These are phyloP conservation scores for Daldinia eschscholtzii DNA, from an alignment of 2,329 filamentous ascomycete species.

Conservation along the genomic window DNA sequence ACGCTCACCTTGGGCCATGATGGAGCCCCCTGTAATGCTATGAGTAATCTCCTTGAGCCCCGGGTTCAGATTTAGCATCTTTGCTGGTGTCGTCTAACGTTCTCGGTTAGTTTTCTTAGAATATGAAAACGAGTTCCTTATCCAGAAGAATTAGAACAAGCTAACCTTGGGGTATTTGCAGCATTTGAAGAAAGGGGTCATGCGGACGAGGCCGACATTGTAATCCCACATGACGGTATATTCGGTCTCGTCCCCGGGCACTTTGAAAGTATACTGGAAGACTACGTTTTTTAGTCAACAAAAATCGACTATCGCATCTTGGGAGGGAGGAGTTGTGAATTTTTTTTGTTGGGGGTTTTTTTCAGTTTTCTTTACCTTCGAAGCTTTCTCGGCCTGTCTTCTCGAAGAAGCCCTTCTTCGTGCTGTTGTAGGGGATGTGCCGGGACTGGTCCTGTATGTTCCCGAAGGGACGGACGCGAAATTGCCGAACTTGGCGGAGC, in stretches of 20 bases:
- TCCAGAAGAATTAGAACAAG: background rate
- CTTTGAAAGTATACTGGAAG: constrained; percentile 84
- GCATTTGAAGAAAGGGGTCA: constrained; percentile 95
- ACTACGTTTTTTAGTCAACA: constrained; percentile 63
- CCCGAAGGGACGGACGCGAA: constrained; percentile 74
- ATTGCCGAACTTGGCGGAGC: constrained; percentile 69
- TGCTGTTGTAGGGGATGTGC: constrained; percentile 94
- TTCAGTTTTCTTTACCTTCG: constrained; percentile 72
- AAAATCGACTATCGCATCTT: constrained; percentile 20
- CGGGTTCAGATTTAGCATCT: constrained; percentile 81
- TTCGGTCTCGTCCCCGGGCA: constrained; percentile 73
- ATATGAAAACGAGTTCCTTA: constrained; percentile 8
- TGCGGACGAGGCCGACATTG: constrained; percentile 91
- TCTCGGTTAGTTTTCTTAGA: constrained; percentile 21
- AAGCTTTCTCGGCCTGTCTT: constrained; percentile 91
- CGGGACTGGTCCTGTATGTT: constrained; percentile 72
- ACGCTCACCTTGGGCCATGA: constrained; percentile 84
- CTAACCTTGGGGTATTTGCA: constrained; percentile 87
- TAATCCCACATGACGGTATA: constrained; percentile 97
- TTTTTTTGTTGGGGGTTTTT: constrained; percentile 15
- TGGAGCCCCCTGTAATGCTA: constrained; percentile 92
- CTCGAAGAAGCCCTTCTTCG: constrained; percentile 88
- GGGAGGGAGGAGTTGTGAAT: constrained; percentile 9
- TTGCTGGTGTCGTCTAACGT: constrained; percentile 84
- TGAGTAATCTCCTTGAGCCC: constrained; percentile 91